A percentile compares a stretch with the other conserved stretches of the same genome.
These are phyloP conservation scores for Collybia sordida DNA, from an alignment of 768 basidiomycete species.

Conservation along the genomic window DNA sequence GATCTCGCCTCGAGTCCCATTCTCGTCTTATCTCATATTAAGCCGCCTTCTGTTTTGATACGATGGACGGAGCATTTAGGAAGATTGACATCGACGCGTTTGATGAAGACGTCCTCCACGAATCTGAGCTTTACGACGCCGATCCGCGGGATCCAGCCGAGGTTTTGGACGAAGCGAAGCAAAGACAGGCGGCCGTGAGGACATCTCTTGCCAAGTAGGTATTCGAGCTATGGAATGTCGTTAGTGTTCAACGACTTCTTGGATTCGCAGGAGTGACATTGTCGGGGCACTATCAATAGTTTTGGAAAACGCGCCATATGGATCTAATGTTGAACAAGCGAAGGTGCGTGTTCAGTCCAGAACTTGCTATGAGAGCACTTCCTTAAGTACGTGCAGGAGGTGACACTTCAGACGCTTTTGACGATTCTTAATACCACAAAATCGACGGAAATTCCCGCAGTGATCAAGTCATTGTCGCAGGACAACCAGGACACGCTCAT, in stretches of 20 bases:
- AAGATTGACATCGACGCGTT: constrained; percentile 93
- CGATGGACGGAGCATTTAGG: constrained; percentile 65
- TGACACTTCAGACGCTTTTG: constrained; percentile 78
- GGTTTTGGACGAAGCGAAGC: constrained; percentile 74
- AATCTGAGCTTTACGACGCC: constrained; percentile 82
- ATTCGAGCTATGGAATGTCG: not conserved
- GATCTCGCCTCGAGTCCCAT: too few relatives aligned
- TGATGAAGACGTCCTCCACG: constrained; percentile 88
- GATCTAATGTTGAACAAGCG: constrained; percentile 82
- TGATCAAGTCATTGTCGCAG: constrained; percentile 69
- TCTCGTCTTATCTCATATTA: too few relatives aligned
- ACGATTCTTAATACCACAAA: constrained; percentile 95
- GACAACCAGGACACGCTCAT: constrained; percentile 89
- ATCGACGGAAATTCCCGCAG: constrained; percentile 76
- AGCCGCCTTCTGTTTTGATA: too few relatives aligned
- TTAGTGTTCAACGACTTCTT: not conserved
- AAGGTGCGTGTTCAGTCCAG: constrained; percentile 55
- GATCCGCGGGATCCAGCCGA: constrained; percentile 80
- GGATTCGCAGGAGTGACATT: constrained; percentile 64
- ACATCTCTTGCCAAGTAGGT: constrained; percentile 72
- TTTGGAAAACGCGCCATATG: constrained; percentile 85
- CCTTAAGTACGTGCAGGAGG: constrained; percentile 44
- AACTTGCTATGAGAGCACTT: not conserved
- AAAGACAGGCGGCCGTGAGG: constrained; percentile 61
- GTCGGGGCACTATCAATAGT: constrained; percentile 67